A percentile compares a stretch with the other conserved stretches of the same genome.
These are phyloP conservation scores for Sordariomycetes sp. DNA, from an alignment of 2,329 filamentous ascomycete genomes.

Conservation along the genomic window DNA sequence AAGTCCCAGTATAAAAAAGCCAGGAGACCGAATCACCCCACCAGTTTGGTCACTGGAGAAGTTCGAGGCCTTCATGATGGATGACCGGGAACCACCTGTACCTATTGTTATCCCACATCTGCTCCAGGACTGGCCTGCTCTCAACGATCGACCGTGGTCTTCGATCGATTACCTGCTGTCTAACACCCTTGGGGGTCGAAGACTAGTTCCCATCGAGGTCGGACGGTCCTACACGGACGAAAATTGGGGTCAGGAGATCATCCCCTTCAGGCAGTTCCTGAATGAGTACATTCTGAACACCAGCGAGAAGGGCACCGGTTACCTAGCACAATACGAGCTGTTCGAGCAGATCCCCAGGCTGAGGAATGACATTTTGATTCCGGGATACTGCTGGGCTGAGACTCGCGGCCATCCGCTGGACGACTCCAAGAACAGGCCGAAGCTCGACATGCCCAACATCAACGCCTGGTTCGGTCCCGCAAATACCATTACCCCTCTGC, in stretches of 20 bases:
- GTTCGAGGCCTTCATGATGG: constrained; percentile 54
- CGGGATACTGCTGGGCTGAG: constrained; percentile 74
- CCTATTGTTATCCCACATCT: constrained; percentile 64
- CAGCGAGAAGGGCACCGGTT: constrained; percentile 40
- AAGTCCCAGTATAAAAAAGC: too few relatives aligned
- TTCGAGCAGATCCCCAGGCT: constrained; percentile 74
- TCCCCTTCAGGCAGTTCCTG: constrained; percentile 67
- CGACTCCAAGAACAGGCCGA: constrained; percentile 23
- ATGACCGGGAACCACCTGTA: constrained; percentile 25
- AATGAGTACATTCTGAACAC: constrained; percentile 40
- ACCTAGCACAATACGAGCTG: constrained; percentile 87
- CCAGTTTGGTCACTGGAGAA: constrained; percentile 39
- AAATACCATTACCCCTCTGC: constrained; percentile 82
- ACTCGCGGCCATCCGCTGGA: constrained; percentile 47
- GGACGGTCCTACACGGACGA: constrained; percentile 82
- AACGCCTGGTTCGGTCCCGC: constrained; percentile 92
- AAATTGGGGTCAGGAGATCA: constrained; percentile 74
- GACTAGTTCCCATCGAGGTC: constrained; percentile 79
- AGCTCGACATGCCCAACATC: constrained; percentile 53
- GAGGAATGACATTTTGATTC: constrained; percentile 65
- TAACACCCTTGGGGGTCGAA: constrained; percentile 63
- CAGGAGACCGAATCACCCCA: too few relatives aligned
- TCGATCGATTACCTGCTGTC: constrained; percentile 65
- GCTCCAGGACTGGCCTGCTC: constrained; percentile 65
- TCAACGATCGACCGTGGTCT: constrained; percentile 59